Conservation (phyloP, 2,329 filamentous ascomycete species). For the Aspergillus pseudoviridinutans region DNA sequence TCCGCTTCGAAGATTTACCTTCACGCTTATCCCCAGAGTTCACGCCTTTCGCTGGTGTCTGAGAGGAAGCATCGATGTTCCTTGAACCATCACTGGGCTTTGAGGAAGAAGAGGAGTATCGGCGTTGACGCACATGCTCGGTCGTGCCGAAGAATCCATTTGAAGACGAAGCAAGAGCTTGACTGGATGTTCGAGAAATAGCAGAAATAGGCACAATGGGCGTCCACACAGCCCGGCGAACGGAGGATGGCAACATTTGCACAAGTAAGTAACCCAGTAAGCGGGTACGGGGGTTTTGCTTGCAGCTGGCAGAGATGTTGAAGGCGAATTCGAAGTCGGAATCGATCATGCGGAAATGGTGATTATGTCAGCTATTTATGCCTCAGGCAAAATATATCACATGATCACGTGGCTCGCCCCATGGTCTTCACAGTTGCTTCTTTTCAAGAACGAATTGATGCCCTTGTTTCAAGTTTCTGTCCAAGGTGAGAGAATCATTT, state of each 20-base stretch:
- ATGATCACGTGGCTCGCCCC: not conserved
- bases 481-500: no score
- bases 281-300: slow-evolving; percentile 22
- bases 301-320: slow-evolving; percentile 17
- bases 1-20: slow-evolving; percentile 32
- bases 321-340: slow-evolving; percentile 36
- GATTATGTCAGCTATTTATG: slow-evolving; percentile 21
- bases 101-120: slow-evolving; percentile 47
- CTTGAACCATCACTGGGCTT: slow-evolving; percentile 47
- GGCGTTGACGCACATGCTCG: slow-evolving; percentile 40
- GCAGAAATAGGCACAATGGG: slow-evolving; percentile 31
- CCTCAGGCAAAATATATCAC: slow-evolving; percentile 14
- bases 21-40: slow-evolving; percentile 35
- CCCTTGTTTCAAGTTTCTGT: no score
- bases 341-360: slow-evolving; percentile 30
- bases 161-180: slow-evolving; percentile 29
- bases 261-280: slow-evolving; percentile 21
- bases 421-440: no score
- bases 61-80: slow-evolving; percentile 37
- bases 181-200: slow-evolving; percentile 27
- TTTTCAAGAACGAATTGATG: no score
- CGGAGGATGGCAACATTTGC: slow-evolving; percentile 44
- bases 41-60: slow-evolving; percentile 36
- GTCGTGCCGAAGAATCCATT: slow-evolving; percentile 29
- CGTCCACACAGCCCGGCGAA: slow-evolving; percentile 43